Evolutionary conservation across 306 rosid genomes (phyloP), one percentile per base, ranked within the genome.

Genomic region (Cicer arietinum): DNA sequence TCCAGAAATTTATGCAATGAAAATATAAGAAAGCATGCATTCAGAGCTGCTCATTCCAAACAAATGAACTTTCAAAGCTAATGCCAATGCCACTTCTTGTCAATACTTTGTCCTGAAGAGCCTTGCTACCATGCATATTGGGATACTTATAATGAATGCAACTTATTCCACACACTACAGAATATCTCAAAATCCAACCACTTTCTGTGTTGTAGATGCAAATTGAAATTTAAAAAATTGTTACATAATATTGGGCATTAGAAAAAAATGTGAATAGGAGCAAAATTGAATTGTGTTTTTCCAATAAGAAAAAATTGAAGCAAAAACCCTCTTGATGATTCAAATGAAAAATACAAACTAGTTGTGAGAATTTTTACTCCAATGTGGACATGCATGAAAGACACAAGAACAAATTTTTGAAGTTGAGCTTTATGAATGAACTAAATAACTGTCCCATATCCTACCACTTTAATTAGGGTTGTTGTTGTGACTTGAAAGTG

Each of bases 51-150:
- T 62, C 74, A 82, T 86, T 74, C 85, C 88, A 88, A 78, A 86
- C 87, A 88, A 81, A 62, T 65, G 88, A 83, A 90, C 87, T 83
- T 81, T 84, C 88, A 84, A 89, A 73, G 86, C 63, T 83, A 83
- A 88, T 77, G 82, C 81, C 85, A 80, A 65, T 71, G 67, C 79
- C 86, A 63, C 82, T 84, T 84, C 91, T 84, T 91, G 94, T 79
- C 90, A 87, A 81, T 48, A 76, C 61, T 80, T 72, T 79, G 87
- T 83, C 85, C 81, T 35, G 87, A 79, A 81, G 85, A 83, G 79
- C 76, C 84, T 87, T 74, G 84, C 85, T 77, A 88, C 84, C 84
- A 84, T 79, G 80, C 78, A 84, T 68, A 80, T 84, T 67, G 69
- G 68, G 57, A 85, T 84, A 85, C 87, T 86, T 85, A 77, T 42